Conservation (phyloP, 1,284 basidiomycete genomes). For the Tremellales sp. region DNA sequence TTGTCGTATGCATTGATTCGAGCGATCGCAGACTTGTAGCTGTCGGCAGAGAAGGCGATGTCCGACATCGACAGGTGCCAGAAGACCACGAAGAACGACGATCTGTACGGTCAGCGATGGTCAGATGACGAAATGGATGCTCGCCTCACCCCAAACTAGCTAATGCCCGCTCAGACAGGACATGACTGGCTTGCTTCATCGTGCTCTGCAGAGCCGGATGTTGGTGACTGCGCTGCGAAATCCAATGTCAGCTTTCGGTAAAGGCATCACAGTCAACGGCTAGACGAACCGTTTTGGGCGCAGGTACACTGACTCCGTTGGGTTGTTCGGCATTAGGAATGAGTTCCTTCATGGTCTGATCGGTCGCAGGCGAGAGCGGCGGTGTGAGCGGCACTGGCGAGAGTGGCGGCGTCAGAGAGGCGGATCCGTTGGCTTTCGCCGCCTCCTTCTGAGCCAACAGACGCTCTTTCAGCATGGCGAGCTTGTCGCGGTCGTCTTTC, state of each 20-base stretch:
- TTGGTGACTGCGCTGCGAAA: conserved; percentile 27
- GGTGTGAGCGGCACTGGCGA: conserved; percentile 42
- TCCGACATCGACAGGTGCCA: conserved; percentile 92
- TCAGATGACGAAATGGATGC: not conserved
- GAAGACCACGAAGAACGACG: conserved; percentile 86
- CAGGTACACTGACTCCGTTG: conserved; percentile 7
- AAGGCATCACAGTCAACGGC: not conserved
- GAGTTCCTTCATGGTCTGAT: conserved; percentile 52
- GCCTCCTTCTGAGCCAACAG: conserved; percentile 57
- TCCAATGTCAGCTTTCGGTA: not conserved
- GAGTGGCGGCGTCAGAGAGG: not conserved
- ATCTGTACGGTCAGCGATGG: conserved; percentile 51
- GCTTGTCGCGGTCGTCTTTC: conserved; percentile 20
- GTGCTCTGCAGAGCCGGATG: conserved; percentile 26
- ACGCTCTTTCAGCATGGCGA: conserved; percentile 63
- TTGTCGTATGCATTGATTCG: conserved; percentile 42
- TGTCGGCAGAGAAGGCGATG: conserved; percentile 59
- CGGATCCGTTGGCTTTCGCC: conserved; percentile 2
- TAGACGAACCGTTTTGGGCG: conserved; percentile 5
- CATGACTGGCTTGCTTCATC: conserved; percentile 25
- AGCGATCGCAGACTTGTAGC: conserved; percentile 48
- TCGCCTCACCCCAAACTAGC: conserved; percentile 19
- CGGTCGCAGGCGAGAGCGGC: conserved; percentile 37
- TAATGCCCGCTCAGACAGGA: conserved; percentile 27
- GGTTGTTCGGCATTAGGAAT: conserved; percentile 6